These are phyloP conservation scores for Termitomyces sp. DNA, from an alignment of 768 basidiomycete species.

Conservation along the genomic window DNA sequence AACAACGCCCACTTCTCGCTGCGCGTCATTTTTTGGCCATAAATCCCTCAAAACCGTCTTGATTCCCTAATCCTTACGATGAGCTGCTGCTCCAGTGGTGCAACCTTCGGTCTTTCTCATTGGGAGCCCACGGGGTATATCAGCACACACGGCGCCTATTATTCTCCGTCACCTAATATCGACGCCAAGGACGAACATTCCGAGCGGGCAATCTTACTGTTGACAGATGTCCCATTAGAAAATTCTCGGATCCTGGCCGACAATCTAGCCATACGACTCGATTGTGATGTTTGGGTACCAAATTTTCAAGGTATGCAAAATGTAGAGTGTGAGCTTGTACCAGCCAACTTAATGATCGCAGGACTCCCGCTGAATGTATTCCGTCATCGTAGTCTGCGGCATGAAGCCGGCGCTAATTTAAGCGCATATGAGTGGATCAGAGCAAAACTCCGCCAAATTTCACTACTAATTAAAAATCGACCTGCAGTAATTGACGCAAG, in stretches of 20 bases:
- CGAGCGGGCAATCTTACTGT: conserved; percentile 40
- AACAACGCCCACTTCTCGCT: conserved; percentile 5
- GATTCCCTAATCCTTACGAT: conserved; percentile 2
- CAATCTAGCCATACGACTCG: conserved; percentile 36
- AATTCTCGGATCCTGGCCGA: conserved; percentile 58
- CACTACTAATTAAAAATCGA: conserved; percentile 24
- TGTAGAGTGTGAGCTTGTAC: not conserved
- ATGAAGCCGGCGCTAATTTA: conserved; percentile 26
- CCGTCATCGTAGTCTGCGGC: conserved; percentile 16
- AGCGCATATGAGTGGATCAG: conserved; percentile 21
- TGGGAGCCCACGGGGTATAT: conserved; percentile 41
- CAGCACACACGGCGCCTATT: conserved; percentile 37
- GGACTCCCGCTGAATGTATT: not conserved
- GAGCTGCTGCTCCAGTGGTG: conserved; percentile 29
- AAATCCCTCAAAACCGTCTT: not conserved
- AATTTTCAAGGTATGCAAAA: conserved; percentile 47
- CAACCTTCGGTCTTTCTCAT: conserved; percentile 34
- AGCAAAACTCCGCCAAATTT: conserved; percentile 21
- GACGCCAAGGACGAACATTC: conserved; percentile 16
- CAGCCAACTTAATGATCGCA: not conserved
- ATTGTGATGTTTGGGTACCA: conserved; percentile 60
- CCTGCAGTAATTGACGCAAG: conserved; percentile 25
- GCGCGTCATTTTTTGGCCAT: not conserved
- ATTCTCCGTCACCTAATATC: conserved; percentile 24
- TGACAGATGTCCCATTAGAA: conserved; percentile 50